These are phyloP conservation scores for Ascochyta lentis DNA, from an alignment of 2,329 filamentous ascomycete genomes.

Conservation along the genomic window DNA sequence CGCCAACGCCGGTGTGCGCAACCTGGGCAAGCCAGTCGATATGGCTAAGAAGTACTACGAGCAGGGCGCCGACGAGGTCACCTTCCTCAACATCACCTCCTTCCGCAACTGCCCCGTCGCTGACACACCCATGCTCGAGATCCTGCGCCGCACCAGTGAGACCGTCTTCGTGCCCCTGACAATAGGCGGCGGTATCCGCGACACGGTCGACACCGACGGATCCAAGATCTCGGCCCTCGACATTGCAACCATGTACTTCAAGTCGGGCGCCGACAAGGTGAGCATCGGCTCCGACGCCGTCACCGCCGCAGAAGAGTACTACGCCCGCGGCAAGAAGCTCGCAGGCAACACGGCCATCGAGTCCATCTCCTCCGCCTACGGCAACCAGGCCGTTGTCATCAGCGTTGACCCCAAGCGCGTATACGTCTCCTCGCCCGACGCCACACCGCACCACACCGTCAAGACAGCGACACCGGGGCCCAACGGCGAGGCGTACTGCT, in stretches of 20 bases:
- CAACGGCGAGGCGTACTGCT: slow-evolving; percentile 81
- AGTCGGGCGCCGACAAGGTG: slow-evolving; percentile 95
- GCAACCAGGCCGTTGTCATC: slow-evolving; percentile 95
- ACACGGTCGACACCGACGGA: slow-evolving; percentile 88
- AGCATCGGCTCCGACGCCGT: slow-evolving; percentile 97
- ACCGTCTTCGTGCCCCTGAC: slow-evolving; percentile 97
- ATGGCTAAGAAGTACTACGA: slow-evolving; percentile 95
- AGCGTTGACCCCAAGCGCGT: slow-evolving; percentile 92
- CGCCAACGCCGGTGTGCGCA: slow-evolving; percentile 72
- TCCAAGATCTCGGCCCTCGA: slow-evolving; percentile 87
- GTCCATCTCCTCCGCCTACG: slow-evolving; percentile 91
- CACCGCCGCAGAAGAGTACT: slow-evolving; percentile 89
- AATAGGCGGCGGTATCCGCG: slow-evolving; percentile 92
- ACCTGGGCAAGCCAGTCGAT: slow-evolving; percentile 95
- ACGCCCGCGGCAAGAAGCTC: slow-evolving; percentile 70
- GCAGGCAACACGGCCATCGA: slow-evolving; percentile 90
- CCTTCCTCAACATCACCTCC: slow-evolving; percentile 97
- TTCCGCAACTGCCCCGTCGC: slow-evolving; percentile 94
- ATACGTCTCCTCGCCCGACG: slow-evolving; percentile 73
- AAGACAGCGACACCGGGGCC: slow-evolving; percentile 73
- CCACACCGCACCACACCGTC: slow-evolving; percentile 78
- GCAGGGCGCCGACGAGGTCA: slow-evolving; percentile 94
- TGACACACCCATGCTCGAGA: slow-evolving; percentile 95
- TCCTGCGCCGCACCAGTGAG: slow-evolving; percentile 82
- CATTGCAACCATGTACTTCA: slow-evolving; percentile 96